A percentile compares a stretch with the other conserved stretches of the same genome.
phyloP scores from a whole-genome alignment of 495 filamentous ascomycete species.

The Penicillium cosmopolitanum region DNA sequence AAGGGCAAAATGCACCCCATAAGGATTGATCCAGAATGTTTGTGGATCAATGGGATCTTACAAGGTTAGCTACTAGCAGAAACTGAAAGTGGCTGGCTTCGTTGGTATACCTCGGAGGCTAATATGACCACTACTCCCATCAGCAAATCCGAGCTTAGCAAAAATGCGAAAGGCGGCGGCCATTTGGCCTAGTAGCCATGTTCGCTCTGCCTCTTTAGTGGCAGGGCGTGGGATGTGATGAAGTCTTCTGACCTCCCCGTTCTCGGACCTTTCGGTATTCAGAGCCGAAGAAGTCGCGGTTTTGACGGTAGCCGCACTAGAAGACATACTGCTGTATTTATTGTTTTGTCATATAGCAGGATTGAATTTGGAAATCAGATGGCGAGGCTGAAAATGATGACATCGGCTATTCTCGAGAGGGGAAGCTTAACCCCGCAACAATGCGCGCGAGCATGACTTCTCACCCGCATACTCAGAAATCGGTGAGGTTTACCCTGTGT shows the following conservation, averaged over 20 bases:
- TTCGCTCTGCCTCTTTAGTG: slow-evolving; percentile 10
- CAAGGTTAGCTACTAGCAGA: neutral
- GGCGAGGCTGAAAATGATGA: slow-evolving; percentile 2
- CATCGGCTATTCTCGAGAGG: slow-evolving; percentile 2
- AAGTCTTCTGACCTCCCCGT: slow-evolving; percentile 8
- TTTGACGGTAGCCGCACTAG: neutral
- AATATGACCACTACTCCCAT: slow-evolving; percentile 65
- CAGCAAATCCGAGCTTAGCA: slow-evolving; percentile 58
- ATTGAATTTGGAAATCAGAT: neutral
- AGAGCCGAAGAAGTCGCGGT: slow-evolving; percentile 1
- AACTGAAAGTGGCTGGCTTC: neutral
- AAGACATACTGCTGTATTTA: slow-evolving; percentile 1
- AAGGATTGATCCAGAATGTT: slow-evolving; percentile 47
- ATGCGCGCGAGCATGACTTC: slow-evolving; percentile 2
- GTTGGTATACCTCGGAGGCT: slow-evolving; percentile 20
- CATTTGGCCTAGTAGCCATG: slow-evolving; percentile 58
- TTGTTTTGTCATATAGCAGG: neutral
- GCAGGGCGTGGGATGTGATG: slow-evolving; percentile 19
- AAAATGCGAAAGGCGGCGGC: slow-evolving; percentile 60
- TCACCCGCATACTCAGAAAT: neutral
- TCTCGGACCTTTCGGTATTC: slow-evolving; percentile 3
- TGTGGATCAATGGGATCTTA: slow-evolving; percentile 15
- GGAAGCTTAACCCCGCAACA: slow-evolving; percentile 1
- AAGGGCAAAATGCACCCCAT: slow-evolving; percentile 31
- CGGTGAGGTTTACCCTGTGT: neutral